Evolutionary conservation across 176 grass and related monocot genomes (phyloP).

Genomic region (Thalia dealbata): DNA sequence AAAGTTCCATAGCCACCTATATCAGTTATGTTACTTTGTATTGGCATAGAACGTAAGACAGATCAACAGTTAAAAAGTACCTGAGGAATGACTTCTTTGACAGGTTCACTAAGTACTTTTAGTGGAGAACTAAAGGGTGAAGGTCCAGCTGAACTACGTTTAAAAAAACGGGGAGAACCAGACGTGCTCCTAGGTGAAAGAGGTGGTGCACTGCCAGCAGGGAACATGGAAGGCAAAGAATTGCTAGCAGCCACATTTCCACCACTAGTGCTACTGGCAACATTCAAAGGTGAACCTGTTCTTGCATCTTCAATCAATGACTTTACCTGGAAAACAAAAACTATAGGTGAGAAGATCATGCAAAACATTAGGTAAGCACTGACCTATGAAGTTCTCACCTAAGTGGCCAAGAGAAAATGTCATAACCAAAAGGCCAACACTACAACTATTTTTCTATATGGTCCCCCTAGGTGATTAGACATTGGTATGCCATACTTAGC

Average conservation of each 20-base stretch:
- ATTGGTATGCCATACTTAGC: too few species aligned
- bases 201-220: slow-evolving; percentile 58
- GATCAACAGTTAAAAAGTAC: slow-evolving; percentile 18
- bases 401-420: too few species aligned
- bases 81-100: slow-evolving; percentile 86
- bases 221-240: slow-evolving; percentile 50
- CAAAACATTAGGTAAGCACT: neutral
- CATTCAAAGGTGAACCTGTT: slow-evolving; percentile 12
- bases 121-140: slow-evolving; percentile 48
- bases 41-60: neutral
- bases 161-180: slow-evolving; percentile 47
- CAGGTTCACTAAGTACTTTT: slow-evolving; percentile 35
- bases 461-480: too few species aligned
- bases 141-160: slow-evolving; percentile 33
- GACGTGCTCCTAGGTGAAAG: slow-evolving; percentile 63
- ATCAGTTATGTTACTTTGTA: neutral
- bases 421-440: too few species aligned
- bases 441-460: too few species aligned
- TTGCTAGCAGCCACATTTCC: slow-evolving; percentile 29
- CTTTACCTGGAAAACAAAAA: slow-evolving; percentile 30
- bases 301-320: slow-evolving; percentile 53
- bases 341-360: neutral
- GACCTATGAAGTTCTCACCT: too few species aligned
- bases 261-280: slow-evolving; percentile 17
- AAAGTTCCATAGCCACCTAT: neutral